A percentile compares a stretch with the other conserved stretches of the same genome.
Evolutionary conservation across 202 grass and related monocot species (phyloP).

Genomic region (Cymbopogon flexuosus): DNA sequence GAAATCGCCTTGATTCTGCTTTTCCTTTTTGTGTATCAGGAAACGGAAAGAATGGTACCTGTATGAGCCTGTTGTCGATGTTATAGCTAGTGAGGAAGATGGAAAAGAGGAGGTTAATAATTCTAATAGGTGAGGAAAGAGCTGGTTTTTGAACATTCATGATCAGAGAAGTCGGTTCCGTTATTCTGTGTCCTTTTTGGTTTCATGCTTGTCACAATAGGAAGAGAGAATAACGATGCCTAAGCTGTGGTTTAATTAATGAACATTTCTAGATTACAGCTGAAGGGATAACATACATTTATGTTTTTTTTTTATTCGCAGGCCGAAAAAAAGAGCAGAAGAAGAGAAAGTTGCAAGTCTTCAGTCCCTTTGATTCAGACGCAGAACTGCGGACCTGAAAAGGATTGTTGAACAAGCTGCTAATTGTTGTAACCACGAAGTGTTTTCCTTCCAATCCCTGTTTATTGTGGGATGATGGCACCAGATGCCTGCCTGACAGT

Average conservation of each 20-base stretch:
- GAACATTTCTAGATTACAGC: background rate
- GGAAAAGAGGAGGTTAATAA: conserved; percentile 49
- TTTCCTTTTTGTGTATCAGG: conserved; percentile 41
- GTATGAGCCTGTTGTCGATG: conserved; percentile 71
- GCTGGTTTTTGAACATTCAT: background rate
- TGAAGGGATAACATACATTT: background rate
- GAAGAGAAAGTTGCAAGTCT: conserved; percentile 20
- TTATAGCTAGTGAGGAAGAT: conserved; percentile 58
- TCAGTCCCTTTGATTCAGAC: background rate
- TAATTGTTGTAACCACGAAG: background rate
- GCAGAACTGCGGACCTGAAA: background rate
- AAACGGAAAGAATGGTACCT: conserved; percentile 89
- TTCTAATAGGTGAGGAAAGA: conserved; percentile 52
- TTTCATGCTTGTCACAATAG: background rate
- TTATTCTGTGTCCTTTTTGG: background rate
- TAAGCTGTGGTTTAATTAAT: background rate
- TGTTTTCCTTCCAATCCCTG: background rate
- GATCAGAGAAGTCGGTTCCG: background rate
- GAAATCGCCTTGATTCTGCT: background rate
- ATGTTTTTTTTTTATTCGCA: background rate
- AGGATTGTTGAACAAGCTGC: background rate
- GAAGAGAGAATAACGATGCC: background rate
- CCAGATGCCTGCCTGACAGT: background rate
- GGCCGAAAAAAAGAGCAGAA: conserved; percentile 51
- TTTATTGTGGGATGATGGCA: background rate